Conservation (phyloP, 176 grass and related monocot species). For the Metroxylon sagu region DNA sequence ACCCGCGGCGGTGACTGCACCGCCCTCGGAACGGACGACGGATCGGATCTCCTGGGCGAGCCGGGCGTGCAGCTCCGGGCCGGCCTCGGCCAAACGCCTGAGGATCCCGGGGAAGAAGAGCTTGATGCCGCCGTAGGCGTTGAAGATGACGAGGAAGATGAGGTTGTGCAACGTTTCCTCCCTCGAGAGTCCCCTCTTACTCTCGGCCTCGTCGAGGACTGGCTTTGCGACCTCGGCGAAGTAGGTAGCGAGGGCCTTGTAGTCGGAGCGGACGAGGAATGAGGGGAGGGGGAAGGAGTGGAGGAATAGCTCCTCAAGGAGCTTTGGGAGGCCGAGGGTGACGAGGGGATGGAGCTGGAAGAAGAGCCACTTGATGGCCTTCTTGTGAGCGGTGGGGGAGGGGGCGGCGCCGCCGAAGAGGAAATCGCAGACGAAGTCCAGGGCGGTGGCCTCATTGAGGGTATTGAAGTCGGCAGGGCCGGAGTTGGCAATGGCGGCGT, state of each 20-base stretch:
- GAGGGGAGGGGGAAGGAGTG: slow-evolving; percentile 53
- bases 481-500: neutral
- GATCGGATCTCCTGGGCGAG: slow-evolving; percentile 43
- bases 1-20: slow-evolving; percentile 20
- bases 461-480: slow-evolving; percentile 40
- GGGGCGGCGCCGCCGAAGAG: slow-evolving; percentile 45
- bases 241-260: slow-evolving; percentile 37
- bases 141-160: slow-evolving; percentile 59
- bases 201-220: slow-evolving; percentile 47
- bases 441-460: slow-evolving; percentile 23
- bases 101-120: slow-evolving; percentile 52
- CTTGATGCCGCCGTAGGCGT: slow-evolving; percentile 70
- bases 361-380: slow-evolving; percentile 42
- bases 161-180: slow-evolving; percentile 71
- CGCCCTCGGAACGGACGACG: neutral
- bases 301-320: slow-evolving; percentile 49
- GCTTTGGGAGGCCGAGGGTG: slow-evolving; percentile 32
- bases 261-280: slow-evolving; percentile 41
- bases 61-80: slow-evolving; percentile 38
- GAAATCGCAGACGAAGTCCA: slow-evolving; percentile 46
- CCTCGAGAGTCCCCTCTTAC: slow-evolving; percentile 24
- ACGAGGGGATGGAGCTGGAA: slow-evolving; percentile 63
- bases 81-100: slow-evolving; percentile 45
- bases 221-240: slow-evolving; percentile 28
- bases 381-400: slow-evolving; percentile 16